Base-by-base conservation (phyloP, 352 stramenopile species). In the Phytophthora pinifolia region DNA sequence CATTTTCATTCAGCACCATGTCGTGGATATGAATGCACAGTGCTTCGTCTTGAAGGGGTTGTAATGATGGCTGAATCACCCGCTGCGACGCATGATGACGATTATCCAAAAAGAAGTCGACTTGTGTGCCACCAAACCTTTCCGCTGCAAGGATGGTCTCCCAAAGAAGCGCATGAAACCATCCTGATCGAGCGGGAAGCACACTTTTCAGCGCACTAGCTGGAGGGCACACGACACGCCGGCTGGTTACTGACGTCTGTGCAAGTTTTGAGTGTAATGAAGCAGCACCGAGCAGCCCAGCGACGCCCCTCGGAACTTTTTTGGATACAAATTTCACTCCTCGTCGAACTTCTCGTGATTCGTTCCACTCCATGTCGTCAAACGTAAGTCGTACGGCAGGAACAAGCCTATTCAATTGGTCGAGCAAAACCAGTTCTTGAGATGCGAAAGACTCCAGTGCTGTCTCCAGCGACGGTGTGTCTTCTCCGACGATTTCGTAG, bases 301-400 rank as follows among this genome's bases (percentile, higher is more conserved):
- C 79, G 31, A 88, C 68, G 10, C 65, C 59, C 38, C 69, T 64
- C 0, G 72, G 38, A 3, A 92, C 59, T 15, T 68, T 65, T 9
- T 64, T 74, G 17, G 53, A 76, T n/a, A 88, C 80, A 54, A 90
- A 89, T 15, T 34, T 59, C 25, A 50, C 66, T 18, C 75, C 78
- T 15, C 70, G 70, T 9, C 83, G 76, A 62, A 72, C 59, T 37
- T 77, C 67, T 48, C 62, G 62, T 18, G 79, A 84, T 59, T 87
- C 69, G 25, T 89, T 74, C 83, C 83, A 92, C 41, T 83, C 61
- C 83, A 92, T 92, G 46, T 92, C 83, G 27, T 92, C 83, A 50
- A 77, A 86, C 0, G 64, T 74, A 20, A 92, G 47, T 17, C 72
- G 51, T 8, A 59, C 50, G 4, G 74, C 65, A 30, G 59, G 58